Evolutionary conservation across 1,284 basidiomycete genomes (phyloP).

Genomic region (Ceratobasidium sp.): DNA sequence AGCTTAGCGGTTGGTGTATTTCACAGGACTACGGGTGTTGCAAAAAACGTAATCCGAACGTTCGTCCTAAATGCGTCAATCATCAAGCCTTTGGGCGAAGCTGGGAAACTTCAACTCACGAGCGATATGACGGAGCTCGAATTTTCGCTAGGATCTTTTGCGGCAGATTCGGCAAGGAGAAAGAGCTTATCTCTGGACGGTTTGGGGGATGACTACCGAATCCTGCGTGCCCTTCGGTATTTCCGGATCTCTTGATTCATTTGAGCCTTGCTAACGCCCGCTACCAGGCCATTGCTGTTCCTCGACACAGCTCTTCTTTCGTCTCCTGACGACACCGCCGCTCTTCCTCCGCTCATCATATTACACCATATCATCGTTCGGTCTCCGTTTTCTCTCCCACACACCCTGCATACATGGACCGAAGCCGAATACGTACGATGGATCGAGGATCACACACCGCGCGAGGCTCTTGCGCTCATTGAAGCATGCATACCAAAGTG

Average conservation of each 20-base stretch:
- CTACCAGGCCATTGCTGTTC: constrained; percentile 83
- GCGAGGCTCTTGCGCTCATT: constrained; percentile 77
- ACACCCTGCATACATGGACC: constrained; percentile 89
- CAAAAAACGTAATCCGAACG: constrained; percentile 80
- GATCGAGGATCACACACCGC: constrained; percentile 82
- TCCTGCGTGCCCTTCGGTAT: constrained; percentile 83
- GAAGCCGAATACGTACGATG: constrained; percentile 92
- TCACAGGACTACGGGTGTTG: constrained; percentile 75
- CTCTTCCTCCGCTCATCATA: constrained; percentile 84
- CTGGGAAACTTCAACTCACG: constrained; percentile 90
- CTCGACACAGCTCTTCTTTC: constrained; percentile 79
- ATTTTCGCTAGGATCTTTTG: constrained; percentile 85
- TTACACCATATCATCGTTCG: constrained; percentile 94
- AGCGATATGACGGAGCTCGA: constrained; percentile 97
- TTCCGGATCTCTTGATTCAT: constrained; percentile 50
- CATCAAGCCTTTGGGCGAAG: constrained; percentile 86
- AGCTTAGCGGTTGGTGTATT: not conserved
- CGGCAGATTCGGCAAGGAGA: constrained; percentile 64
- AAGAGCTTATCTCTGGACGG: constrained; percentile 72
- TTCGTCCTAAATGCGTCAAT: constrained; percentile 93
- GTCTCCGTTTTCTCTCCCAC: constrained; percentile 85
- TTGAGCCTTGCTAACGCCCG: not conserved
- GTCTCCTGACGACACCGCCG: constrained; percentile 73
- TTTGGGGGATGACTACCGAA: constrained; percentile 83
- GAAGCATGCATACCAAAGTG: constrained; percentile 78